Evolutionary conservation across 1,139 yeast genomes (phyloP).

Genomic region (Pichia sp.): DNA sequence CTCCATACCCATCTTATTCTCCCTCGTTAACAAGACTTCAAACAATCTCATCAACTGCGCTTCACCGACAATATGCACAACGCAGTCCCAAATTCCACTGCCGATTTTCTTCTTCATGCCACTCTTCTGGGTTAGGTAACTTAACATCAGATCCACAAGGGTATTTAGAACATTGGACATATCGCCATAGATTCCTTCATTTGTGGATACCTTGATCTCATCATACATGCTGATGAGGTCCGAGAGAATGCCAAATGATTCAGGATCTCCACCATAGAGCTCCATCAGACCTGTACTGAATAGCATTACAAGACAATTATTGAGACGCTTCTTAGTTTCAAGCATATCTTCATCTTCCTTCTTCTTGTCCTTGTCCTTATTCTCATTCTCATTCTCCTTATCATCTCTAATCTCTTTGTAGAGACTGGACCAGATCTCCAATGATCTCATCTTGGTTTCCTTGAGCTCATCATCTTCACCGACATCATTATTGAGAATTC

Average conservation of each 20-base stretch:
- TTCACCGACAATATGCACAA: constrained; percentile 38
- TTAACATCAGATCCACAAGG: constrained; percentile 71
- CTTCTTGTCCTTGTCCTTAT: too few species aligned
- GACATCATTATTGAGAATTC: not conserved
- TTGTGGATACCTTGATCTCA: constrained; percentile 5
- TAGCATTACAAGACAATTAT: constrained; percentile 53
- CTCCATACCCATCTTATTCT: constrained; percentile 76
- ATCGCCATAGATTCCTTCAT: constrained; percentile 29
- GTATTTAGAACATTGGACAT: constrained; percentile 34
- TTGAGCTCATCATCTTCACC: constrained; percentile 7
- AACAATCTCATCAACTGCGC: constrained; percentile 52
- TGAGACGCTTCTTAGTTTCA: too few species aligned
- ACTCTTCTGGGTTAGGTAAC: constrained; percentile 69
- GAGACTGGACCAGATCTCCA: constrained; percentile 4
- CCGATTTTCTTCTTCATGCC: constrained; percentile 65
- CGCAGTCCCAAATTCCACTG: constrained; percentile 68
- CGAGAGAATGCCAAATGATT: constrained; percentile 65
- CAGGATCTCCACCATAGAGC: constrained; percentile 68
- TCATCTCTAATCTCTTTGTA: constrained; percentile 1
- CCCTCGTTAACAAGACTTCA: constrained; percentile 67
- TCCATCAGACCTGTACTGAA: constrained; percentile 76
- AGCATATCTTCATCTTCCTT: too few species aligned
- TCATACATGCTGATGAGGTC: constrained; percentile 46
- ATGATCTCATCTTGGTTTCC: constrained; percentile 4
- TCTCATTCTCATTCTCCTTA: constrained; percentile 1